phyloP scores from a whole-genome alignment of 2,329 filamentous ascomycete species.

The Alternaria gaisen region DNA sequence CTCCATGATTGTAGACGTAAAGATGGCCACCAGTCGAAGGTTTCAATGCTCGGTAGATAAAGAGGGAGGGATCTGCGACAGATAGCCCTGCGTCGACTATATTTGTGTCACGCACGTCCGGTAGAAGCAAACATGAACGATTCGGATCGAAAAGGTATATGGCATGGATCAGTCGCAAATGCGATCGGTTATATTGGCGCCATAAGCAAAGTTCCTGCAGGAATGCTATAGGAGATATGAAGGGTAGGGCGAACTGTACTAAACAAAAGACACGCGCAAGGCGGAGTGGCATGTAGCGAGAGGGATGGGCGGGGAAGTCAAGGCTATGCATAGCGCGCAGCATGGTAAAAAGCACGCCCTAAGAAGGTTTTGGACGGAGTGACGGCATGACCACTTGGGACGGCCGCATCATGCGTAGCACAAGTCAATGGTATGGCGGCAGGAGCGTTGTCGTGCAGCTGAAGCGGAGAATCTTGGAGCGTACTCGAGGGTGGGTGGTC shows the following conservation, averaged over 20 bases:
- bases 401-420: constrained; percentile 22
- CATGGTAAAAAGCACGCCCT: constrained; percentile 4
- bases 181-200: constrained; percentile 16
- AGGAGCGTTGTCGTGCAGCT: constrained; percentile 35
- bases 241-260: constrained; percentile 13
- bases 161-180: constrained; percentile 7
- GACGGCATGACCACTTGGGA: constrained; percentile 31
- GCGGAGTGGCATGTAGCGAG: not conserved
- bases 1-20: constrained; percentile 33
- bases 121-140: constrained; percentile 26
- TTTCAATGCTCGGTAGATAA: constrained; percentile 14
- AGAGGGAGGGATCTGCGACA: not conserved
- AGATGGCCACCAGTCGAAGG: constrained; percentile 4
- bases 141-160: constrained; percentile 12
- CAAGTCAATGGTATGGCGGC: constrained; percentile 30
- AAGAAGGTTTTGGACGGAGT: constrained; percentile 17
- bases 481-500: constrained; percentile 23
- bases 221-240: constrained; percentile 4
- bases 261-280: constrained; percentile 10
- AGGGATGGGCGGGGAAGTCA: constrained; percentile 15
- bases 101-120: constrained; percentile 14
- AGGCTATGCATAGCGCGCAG: constrained; percentile 3
- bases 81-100: constrained; percentile 11
- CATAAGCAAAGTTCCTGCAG: constrained; percentile 17
- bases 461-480: constrained; percentile 23